Evolutionary conservation across 441 rosid genomes (phyloP), one percentile per base, ranked within the genome.

Genomic region (Geranium incanum): DNA sequence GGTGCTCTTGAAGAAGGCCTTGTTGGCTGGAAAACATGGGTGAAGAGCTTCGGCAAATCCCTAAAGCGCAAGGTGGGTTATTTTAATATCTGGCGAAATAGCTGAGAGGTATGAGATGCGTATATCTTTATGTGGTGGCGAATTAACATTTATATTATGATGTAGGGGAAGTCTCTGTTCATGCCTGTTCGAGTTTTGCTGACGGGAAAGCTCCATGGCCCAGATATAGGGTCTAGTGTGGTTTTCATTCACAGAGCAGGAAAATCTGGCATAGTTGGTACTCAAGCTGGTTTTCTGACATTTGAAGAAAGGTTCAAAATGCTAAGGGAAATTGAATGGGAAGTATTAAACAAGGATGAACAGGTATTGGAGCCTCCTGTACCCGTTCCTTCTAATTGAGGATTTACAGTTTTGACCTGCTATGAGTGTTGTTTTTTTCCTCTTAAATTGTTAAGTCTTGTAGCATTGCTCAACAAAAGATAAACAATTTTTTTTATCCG

Each of bases 11-110:
- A 87, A 74, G 94, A 86, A 79, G 97, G 97, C 48, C 81, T 36
- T 68, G 77, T 86, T 39, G 95, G 91, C 70, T 92, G 97, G 99
- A 85, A 94, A 86, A 92, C 84, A 79, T 94, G 97, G 97, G 95
- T 87, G 71, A 94, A 94, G 85, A 81, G 81, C 77, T 91, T 90
- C 41, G 93, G 97, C 73, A 92, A 92, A 84, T 76, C 89, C 36
- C 70, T 80, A 59, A 90, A 92, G 72, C 93, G 95, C 83, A 90
- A 92, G 89, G 98, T 89, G 52, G 70, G 78, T 73, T 70, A 60
- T 19, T 19, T 23, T 60, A 8, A 21, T 8, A 36, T 57, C 23
- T 0, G 21, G 12, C 50, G 9, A 7, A 43, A 43, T 11, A 7
- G 50, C 7, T 45, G n/a, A 45, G 52, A 45, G 8, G 3, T 45